Conservation (phyloP, 805 yeast genomes). For the Novakomyces olei region DNA sequence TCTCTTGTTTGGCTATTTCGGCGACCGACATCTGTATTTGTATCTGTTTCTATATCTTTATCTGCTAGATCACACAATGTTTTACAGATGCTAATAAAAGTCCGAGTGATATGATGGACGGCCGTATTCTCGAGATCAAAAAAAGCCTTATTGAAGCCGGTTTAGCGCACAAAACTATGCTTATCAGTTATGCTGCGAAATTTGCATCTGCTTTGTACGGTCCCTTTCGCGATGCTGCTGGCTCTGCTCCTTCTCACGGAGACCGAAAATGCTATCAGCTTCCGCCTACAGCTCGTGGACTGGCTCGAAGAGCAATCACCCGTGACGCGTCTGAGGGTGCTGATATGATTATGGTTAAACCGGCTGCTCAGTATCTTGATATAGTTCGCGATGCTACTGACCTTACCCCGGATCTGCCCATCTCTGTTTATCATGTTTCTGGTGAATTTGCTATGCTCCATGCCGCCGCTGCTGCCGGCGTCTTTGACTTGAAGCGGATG, state of each 20-base stretch:
- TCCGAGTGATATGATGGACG: slow-evolving; percentile 96
- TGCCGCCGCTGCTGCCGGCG: slow-evolving; percentile 92
- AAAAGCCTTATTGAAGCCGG: slow-evolving; percentile 57
- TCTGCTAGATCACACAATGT: too few relatives aligned
- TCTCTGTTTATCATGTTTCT: slow-evolving; percentile 87
- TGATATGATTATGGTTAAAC: slow-evolving; percentile 87
- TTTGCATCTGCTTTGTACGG: slow-evolving; percentile 83
- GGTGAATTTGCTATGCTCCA: slow-evolving; percentile 97
- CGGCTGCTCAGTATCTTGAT: slow-evolving; percentile 86
- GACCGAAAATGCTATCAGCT: slow-evolving; percentile 85
- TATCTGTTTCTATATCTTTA: too few relatives aligned
- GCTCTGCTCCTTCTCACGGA: slow-evolving; percentile 70
- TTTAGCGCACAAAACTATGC: slow-evolving; percentile 67
- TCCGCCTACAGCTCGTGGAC: slow-evolving; percentile 79
- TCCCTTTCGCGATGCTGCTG: slow-evolving; percentile 95
- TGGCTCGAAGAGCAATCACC: slow-evolving; percentile 72
- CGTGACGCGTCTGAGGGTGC: slow-evolving; percentile 86
- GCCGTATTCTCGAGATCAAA: slow-evolving; percentile 75
- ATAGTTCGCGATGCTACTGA: slow-evolving; percentile 71
- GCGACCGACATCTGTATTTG: too few relatives aligned
- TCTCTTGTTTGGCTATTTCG: too few relatives aligned
- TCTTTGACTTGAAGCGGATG: slow-evolving; percentile 59
- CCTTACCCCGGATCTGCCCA: slow-evolving; percentile 62
- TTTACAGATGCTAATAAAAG: too few relatives aligned
- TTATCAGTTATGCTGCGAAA: slow-evolving; percentile 87